phyloP scores from a whole-genome alignment of 768 basidiomycete genomes.

The Lentinula raphanica region DNA sequence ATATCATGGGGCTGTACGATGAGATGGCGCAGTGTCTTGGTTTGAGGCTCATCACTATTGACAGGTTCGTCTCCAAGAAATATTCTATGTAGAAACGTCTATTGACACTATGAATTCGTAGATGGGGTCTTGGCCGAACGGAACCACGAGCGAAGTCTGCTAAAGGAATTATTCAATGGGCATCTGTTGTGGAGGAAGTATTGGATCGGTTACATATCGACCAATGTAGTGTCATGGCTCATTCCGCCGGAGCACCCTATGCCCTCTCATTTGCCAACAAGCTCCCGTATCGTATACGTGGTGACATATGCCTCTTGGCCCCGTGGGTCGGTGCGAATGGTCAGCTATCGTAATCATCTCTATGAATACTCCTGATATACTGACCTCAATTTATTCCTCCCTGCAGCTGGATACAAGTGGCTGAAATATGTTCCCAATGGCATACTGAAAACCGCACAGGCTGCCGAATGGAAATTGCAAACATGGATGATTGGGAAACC shows the following conservation, averaged over 20 bases:
- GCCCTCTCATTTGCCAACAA: constrained; percentile 84
- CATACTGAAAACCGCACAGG: constrained; percentile 90
- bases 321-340: constrained; percentile 97
- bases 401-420: constrained; percentile 87
- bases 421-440: constrained; percentile 93
- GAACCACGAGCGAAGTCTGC: constrained; percentile 62
- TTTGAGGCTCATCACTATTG: constrained; percentile 88
- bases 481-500: constrained; percentile 98
- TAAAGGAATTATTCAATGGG: constrained; percentile 87
- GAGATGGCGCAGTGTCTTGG: constrained; percentile 89
- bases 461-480: constrained; percentile 95
- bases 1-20: constrained; percentile 92
- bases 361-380: constrained; percentile 7
- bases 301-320: constrained; percentile 83
- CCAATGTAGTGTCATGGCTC: constrained; percentile 87
- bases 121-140: constrained; percentile 92
- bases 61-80: constrained; percentile 50
- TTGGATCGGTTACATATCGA: constrained; percentile 74
- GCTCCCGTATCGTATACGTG: constrained; percentile 67
- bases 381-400: not conserved
- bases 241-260: constrained; percentile 94
- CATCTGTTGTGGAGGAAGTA: constrained; percentile 84
- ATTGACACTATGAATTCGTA: constrained; percentile 25
- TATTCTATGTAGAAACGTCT: constrained; percentile 9
- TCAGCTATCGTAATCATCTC: constrained; percentile 32